phyloP scores from a whole-genome alignment of 441 rosid genomes.

The Gossypium lobatum region DNA sequence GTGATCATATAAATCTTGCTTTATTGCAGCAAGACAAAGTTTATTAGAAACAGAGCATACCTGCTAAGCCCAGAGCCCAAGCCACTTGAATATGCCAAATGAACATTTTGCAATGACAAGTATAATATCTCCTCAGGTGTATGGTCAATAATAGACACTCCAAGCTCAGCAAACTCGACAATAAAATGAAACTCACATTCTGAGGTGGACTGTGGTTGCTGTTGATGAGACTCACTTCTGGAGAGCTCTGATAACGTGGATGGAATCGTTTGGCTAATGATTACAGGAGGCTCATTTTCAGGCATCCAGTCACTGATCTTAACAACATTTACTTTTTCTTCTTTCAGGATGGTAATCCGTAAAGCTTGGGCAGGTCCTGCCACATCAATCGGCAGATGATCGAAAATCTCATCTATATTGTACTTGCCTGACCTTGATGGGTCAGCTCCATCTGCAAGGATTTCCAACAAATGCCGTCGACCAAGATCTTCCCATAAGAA shows the following conservation, averaged over 20 bases:
- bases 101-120: constrained; percentile 79
- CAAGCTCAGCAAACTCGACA: constrained; percentile 90
- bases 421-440: constrained; percentile 52
- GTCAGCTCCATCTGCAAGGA: constrained; percentile 75
- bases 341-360: constrained; percentile 78
- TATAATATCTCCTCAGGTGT: constrained; percentile 95
- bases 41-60: constrained; percentile 32
- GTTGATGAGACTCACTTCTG: constrained; percentile 44
- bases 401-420: constrained; percentile 79
- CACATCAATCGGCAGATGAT: constrained; percentile 60
- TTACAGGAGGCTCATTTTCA: constrained; percentile 57
- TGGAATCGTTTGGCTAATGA: constrained; percentile 33
- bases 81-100: constrained; percentile 84
- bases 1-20: background rate
- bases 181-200: constrained; percentile 84
- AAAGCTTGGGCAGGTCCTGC: constrained; percentile 65
- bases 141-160: constrained; percentile 84
- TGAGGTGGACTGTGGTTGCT: constrained; percentile 32
- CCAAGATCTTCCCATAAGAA: constrained; percentile 98
- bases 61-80: constrained; percentile 88
- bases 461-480: constrained; percentile 62
- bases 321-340: constrained; percentile 72
- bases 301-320: constrained; percentile 96
- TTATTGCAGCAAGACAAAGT: constrained; percentile 8
- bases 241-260: constrained; percentile 38